Evolutionary conservation across 2,329 filamentous ascomycete genomes (phyloP).

Genomic region (Myotisia sp.): DNA sequence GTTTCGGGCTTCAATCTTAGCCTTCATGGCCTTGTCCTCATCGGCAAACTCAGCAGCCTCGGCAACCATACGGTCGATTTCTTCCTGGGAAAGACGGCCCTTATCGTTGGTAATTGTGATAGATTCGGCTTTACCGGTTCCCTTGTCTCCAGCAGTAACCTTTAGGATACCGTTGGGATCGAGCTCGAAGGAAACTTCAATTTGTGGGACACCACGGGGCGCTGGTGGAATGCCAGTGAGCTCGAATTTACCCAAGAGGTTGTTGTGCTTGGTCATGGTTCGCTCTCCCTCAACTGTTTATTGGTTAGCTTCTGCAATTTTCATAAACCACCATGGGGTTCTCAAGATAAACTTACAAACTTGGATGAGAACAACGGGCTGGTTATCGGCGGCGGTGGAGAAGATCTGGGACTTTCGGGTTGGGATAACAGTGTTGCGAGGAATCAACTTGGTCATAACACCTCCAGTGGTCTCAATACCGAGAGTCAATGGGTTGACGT

Average conservation of each 20-base stretch:
- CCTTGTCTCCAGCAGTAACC: constrained; percentile 93
- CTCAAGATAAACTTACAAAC: constrained; percentile 44
- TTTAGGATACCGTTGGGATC: constrained; percentile 98
- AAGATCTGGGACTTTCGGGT: constrained; percentile 98
- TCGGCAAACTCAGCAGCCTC: constrained; percentile 98
- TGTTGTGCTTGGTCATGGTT: constrained; percentile 91
- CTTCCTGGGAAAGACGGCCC: constrained; percentile 86
- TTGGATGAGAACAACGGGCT: constrained; percentile 88
- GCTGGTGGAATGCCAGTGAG: constrained; percentile 89
- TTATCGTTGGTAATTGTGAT: constrained; percentile 99
- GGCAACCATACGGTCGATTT: constrained; percentile 97
- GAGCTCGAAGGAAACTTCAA: constrained; percentile 94
- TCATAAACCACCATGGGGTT: not conserved
- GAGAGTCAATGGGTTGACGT: constrained; percentile 89
- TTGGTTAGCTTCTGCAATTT: not conserved
- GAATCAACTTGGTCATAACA: constrained; percentile 95
- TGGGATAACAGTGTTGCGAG: constrained; percentile 84
- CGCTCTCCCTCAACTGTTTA: constrained; percentile 63
- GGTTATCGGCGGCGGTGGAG: constrained; percentile 92
- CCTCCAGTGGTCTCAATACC: constrained; percentile 96
- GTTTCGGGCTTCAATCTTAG: constrained; percentile 94
- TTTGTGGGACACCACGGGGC: constrained; percentile 91
- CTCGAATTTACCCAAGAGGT: constrained; percentile 95
- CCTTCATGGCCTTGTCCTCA: constrained; percentile 95
- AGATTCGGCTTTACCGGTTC: constrained; percentile 89